phyloP scores from a whole-genome alignment of 2,329 filamentous ascomycete genomes.

The Clonostachys solani region DNA sequence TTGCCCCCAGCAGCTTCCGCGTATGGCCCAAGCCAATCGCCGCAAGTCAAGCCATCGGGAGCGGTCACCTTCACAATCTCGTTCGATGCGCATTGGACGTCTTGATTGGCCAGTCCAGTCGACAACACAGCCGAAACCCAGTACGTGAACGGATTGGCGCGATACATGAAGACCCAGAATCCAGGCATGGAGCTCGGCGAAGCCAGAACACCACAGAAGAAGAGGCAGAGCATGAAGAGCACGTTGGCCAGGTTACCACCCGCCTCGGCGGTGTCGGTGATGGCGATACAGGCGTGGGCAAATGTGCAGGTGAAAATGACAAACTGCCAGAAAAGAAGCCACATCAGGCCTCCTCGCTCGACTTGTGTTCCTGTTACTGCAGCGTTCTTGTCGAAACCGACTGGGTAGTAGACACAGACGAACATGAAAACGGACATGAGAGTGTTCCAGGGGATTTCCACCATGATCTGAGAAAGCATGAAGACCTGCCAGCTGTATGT shows the following conservation, averaged over 20 bases:
- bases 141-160: constrained; percentile 50
- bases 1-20: constrained; percentile 40
- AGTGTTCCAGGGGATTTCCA: constrained; percentile 82
- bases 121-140: constrained; percentile 18
- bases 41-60: constrained; percentile 45
- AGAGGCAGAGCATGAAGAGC: constrained; percentile 58
- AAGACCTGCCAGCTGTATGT: constrained; percentile 84
- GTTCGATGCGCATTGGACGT: constrained; percentile 50
- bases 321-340: constrained; percentile 62
- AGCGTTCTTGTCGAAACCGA: constrained; percentile 58
- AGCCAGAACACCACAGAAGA: constrained; percentile 64
- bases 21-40: constrained; percentile 45
- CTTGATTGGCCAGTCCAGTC: constrained; percentile 17
- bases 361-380: constrained; percentile 47
- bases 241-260: constrained; percentile 66
- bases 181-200: constrained; percentile 51
- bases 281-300: constrained; percentile 59
- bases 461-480: constrained; percentile 75
- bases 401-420: constrained; percentile 65
- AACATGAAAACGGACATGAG: constrained; percentile 62
- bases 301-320: constrained; percentile 67
- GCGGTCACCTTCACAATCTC: constrained; percentile 63
- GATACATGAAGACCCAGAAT: constrained; percentile 74
- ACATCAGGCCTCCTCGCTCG: constrained; percentile 57
- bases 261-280: constrained; percentile 59